Evolutionary conservation across 2,329 filamentous ascomycete genomes (phyloP).

Genomic region (Corynespora cassiicola): DNA sequence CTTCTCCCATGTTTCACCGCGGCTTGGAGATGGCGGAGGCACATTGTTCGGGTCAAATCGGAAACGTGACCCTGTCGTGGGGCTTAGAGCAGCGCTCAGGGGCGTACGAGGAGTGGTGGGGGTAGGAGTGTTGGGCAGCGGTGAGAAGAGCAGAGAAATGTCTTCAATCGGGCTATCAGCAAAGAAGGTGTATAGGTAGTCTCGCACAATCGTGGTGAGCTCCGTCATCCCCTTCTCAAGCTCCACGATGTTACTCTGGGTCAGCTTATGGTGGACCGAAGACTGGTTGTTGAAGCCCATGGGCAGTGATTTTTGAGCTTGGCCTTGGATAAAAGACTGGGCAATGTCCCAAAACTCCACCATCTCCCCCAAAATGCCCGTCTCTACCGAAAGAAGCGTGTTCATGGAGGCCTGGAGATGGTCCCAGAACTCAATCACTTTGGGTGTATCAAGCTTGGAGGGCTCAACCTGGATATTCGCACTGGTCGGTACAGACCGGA

Average conservation of each 20-base stretch:
- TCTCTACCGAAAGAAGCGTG: slow-evolving; percentile 73
- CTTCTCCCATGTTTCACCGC: slow-evolving; percentile 90
- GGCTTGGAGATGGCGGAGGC: slow-evolving; percentile 74
- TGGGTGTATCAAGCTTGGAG: slow-evolving; percentile 73
- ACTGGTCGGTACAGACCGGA: slow-evolving; percentile 76
- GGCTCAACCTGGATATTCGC: slow-evolving; percentile 61
- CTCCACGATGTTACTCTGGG: slow-evolving; percentile 71
- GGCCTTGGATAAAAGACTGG: slow-evolving; percentile 87
- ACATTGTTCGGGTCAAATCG: slow-evolving; percentile 79
- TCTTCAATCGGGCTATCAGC: slow-evolving; percentile 88
- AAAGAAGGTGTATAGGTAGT: slow-evolving; percentile 82
- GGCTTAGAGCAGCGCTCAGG: slow-evolving; percentile 61
- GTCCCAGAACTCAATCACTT: slow-evolving; percentile 92
- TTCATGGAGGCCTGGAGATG: slow-evolving; percentile 78
- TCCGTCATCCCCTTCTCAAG: slow-evolving; percentile 81
- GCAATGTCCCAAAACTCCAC: slow-evolving; percentile 94
- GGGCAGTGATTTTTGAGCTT: slow-evolving; percentile 79
- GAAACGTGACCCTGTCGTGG: slow-evolving; percentile 74
- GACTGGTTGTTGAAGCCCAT: slow-evolving; percentile 83
- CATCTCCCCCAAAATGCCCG: slow-evolving; percentile 86
- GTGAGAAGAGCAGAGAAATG: slow-evolving; percentile 84
- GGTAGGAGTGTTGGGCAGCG: slow-evolving; percentile 72
- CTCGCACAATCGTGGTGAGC: slow-evolving; percentile 81
- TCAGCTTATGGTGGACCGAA: slow-evolving; percentile 79
- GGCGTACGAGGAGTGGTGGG: slow-evolving; percentile 66